Percentiles rank a stretch among this genome's conserved stretches.
phyloP scores from a whole-genome alignment of 2,329 filamentous ascomycete genomes.

The Alternaria arborescens region DNA sequence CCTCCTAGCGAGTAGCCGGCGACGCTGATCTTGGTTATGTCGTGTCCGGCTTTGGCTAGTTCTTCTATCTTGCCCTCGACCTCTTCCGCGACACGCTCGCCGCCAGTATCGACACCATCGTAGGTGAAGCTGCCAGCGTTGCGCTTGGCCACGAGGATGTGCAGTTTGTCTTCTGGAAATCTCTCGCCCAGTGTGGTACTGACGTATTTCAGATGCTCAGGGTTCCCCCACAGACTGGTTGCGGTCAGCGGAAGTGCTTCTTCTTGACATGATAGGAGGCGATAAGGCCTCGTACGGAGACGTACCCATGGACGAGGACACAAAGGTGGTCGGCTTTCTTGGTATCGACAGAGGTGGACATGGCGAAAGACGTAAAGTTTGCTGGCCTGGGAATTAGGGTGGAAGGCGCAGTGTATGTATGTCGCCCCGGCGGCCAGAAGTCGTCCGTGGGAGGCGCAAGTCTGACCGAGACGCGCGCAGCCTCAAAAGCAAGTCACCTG shows the following conservation, averaged over 20 bases:
- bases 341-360: conserved; percentile 16
- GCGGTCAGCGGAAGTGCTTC: conserved; percentile 21
- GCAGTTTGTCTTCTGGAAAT: conserved; percentile 69
- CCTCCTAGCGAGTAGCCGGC: conserved; percentile 92
- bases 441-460: conserved; percentile 28
- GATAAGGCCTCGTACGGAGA: conserved; percentile 4
- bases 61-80: conserved; percentile 67
- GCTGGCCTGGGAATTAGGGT: not conserved
- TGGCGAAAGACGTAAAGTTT: conserved; percentile 24
- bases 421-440: conserved; percentile 22
- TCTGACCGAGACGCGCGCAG: conserved; percentile 19
- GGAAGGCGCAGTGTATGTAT: conserved; percentile 27
- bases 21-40: conserved; percentile 83
- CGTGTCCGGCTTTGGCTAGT: conserved; percentile 68
- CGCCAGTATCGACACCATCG: conserved; percentile 73
- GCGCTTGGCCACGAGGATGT: conserved; percentile 75
- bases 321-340: conserved; percentile 70
- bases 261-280: conserved; percentile 7
- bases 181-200: conserved; percentile 70
- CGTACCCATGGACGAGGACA: conserved; percentile 79
- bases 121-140: conserved; percentile 76
- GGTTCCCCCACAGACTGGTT: conserved; percentile 79
- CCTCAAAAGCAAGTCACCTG: conserved; percentile 1
- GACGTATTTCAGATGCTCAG: conserved; percentile 73
- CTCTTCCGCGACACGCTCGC: conserved; percentile 70